These are phyloP conservation scores for Panicum hallii DNA, from an alignment of 202 grass and related monocot genomes.

Conservation along the genomic window DNA sequence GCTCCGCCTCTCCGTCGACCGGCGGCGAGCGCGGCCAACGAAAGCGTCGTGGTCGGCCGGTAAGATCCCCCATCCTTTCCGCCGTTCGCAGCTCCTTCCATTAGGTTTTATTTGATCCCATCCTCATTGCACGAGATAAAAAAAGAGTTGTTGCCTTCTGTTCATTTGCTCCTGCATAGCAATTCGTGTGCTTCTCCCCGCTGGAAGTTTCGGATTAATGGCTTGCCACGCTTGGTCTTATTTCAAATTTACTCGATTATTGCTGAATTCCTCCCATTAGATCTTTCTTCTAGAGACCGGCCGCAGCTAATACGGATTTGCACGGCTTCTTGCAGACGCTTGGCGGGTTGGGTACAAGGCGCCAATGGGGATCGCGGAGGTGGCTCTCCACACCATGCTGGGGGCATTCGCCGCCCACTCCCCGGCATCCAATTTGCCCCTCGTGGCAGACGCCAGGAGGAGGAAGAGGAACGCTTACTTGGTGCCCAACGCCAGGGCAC, in stretches of 20 bases:
- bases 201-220: not conserved
- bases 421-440: slow-evolving; percentile 44
- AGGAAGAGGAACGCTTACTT: slow-evolving; percentile 29
- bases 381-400: slow-evolving; percentile 49
- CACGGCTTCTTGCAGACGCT: slow-evolving; percentile 16
- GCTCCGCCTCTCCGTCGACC: slow-evolving; percentile 31
- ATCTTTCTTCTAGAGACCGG: not conserved
- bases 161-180: not conserved
- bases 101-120: not conserved
- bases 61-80: slow-evolving; percentile 2
- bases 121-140: not conserved
- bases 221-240: not conserved
- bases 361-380: slow-evolving; percentile 48
- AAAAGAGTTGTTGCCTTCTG: not conserved
- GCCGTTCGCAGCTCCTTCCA: not conserved
- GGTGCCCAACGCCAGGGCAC: slow-evolving; percentile 33
- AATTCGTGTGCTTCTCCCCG: not conserved
- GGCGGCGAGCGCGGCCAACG: slow-evolving; percentile 23
- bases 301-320: not conserved
- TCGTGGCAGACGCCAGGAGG: slow-evolving; percentile 17
- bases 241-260: not conserved
- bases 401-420: slow-evolving; percentile 35
- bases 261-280: not conserved
- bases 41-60: slow-evolving; percentile 32
- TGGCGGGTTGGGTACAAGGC: not conserved